Evolutionary conservation across 306 rosid genomes (phyloP), one percentile per base, ranked within the genome.

Genomic region (Prunus salicina): DNA sequence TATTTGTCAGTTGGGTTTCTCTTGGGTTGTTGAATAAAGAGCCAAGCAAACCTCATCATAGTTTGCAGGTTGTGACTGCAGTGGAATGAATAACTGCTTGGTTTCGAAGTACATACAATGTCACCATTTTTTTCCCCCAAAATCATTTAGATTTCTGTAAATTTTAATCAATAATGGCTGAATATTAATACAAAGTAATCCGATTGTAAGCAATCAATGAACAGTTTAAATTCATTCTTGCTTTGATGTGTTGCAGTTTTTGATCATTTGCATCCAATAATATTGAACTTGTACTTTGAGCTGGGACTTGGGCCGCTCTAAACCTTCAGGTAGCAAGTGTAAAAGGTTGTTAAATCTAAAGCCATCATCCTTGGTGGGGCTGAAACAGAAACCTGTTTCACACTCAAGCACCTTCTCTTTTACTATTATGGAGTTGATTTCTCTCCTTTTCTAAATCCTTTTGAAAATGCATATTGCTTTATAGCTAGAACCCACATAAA

Each of bases 401-500:
- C 27, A 56, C 62, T 56, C 28, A 41, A 50, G 61, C 73, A 16
- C 46, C 20, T 22, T 69, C 24, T 34, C 20, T 65, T 34, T 41
- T 71, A 19, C 52, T 34, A 10, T 34, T 71, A 3, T 34, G 10
- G 64, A n/a, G 51, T 71, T 53, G 65, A 55, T 55, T 72, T 56
- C 66, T 53, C 41, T 22, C 41, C 63, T 32, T 64, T 63, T 47
- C 15, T 8, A 20, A 55, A 22, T 25, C 16, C 76, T 34, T 18
- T 63, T n/a, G 52, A 72, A 71, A 55, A 79, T 72, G 51, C 51
- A 71, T n/a, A 19, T 27, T 67, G 76, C 68, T 63, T 69, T 67
- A 11, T 34, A 81, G 81, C 77, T 76, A 71, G 68, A 71, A 64
- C 18, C 72, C 84, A 75, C 65, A 81, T 49, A 34, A 73, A 18